These are phyloP conservation scores for Telopea speciosissima DNA, from an alignment of 177 flowering plant species.

Conservation along the genomic window DNA sequence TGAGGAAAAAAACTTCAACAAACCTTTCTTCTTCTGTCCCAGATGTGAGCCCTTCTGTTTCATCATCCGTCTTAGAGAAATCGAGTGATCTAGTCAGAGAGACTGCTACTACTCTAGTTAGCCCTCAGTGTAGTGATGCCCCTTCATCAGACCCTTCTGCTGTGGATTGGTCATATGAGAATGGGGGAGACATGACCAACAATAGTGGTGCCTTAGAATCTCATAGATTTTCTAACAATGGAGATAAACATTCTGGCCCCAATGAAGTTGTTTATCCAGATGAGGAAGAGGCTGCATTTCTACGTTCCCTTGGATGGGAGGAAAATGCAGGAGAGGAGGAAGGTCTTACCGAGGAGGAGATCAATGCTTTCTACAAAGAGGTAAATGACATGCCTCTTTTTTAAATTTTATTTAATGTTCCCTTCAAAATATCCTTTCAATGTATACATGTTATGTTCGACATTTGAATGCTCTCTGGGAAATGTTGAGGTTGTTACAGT, in stretches of 20 bases:
- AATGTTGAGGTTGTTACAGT: neutral
- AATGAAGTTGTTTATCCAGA: constrained; percentile 30
- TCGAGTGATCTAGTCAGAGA: constrained; percentile 28
- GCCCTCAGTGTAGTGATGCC: constrained; percentile 24
- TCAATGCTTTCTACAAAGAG: constrained; percentile 54
- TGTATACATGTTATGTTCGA: too few species aligned
- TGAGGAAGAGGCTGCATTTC: constrained; percentile 71
- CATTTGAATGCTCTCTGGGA: too few species aligned
- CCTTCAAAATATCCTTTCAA: too few species aligned
- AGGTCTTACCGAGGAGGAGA: constrained; percentile 89
- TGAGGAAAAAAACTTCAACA: constrained; percentile 62
- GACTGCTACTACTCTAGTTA: constrained; percentile 20
- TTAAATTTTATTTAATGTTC: too few species aligned
- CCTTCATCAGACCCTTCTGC: constrained; percentile 9
- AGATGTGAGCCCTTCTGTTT: constrained; percentile 25
- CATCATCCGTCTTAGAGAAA: constrained; percentile 29
- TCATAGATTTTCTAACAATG: constrained; percentile 19
- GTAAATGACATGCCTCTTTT: constrained; percentile 17
- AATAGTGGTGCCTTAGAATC: constrained; percentile 37
- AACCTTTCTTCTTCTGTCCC: constrained; percentile 23
- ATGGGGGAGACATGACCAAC: constrained; percentile 26
- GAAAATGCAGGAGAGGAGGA: constrained; percentile 65
- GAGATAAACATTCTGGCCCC: constrained; percentile 21
- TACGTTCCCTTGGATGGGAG: constrained; percentile 89
- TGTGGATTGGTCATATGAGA: constrained; percentile 18